Evolutionary conservation across 352 stramenopile genomes (phyloP).

Genomic region (Aphanomyces astaci): DNA sequence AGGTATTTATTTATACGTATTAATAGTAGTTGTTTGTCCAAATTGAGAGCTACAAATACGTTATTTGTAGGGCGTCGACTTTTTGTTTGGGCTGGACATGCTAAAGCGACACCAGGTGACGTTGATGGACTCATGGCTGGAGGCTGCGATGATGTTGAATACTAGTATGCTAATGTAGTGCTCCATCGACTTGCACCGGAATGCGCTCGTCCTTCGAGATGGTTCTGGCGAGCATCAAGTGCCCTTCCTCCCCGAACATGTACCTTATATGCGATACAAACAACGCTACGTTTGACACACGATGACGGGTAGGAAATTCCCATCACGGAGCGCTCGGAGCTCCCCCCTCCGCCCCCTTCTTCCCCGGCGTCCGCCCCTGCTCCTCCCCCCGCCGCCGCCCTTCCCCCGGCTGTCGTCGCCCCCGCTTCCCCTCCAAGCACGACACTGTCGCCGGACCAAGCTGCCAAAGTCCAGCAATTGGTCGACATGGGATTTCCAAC

Average conservation of each 20-base stretch:
- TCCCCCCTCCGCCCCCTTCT: conserved; percentile 21
- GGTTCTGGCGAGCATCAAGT: conserved; percentile 62
- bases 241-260: conserved; percentile 78
- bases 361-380: conserved; percentile 15
- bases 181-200: conserved; percentile 92
- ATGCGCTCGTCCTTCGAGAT: conserved; percentile 80
- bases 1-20: too few species aligned
- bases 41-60: too few species aligned
- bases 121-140: neutral
- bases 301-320: conserved; percentile 72
- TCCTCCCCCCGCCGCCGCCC: conserved; percentile 14
- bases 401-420: neutral
- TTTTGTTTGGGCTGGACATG: conserved; percentile 98
- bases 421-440: neutral
- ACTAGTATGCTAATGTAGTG: conserved; percentile 49
- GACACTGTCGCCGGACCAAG: conserved; percentile 26
- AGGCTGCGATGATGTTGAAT: neutral
- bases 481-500: conserved; percentile 59
- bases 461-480: conserved; percentile 52
- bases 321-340: conserved; percentile 37
- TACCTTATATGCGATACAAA: too few species aligned
- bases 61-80: conserved; percentile 86
- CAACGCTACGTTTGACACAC: too few species aligned
- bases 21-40: too few species aligned
- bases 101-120: conserved; percentile 91